Evolutionary conservation across 768 basidiomycete genomes (phyloP), one percentile per base, ranked within the genome.

Genomic region (Leucocoprinus birnbaumii): DNA sequence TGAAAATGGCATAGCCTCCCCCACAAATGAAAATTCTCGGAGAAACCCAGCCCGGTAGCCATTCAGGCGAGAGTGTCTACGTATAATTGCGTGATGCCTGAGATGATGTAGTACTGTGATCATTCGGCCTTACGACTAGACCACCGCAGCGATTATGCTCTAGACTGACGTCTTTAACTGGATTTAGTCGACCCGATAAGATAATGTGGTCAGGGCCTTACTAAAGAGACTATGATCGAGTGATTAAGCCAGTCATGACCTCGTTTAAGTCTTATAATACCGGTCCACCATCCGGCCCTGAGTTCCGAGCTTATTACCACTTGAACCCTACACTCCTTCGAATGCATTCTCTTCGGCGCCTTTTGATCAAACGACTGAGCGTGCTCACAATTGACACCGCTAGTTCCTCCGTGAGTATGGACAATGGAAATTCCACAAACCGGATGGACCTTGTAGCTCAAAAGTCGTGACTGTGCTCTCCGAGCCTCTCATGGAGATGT

Each of bases 1-100:
- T 55, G 53, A 55, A 48, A 48, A 19, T 25, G 47, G 53, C 53
- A 55, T 55, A 37, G 47, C 47, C 53, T 55, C 53, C 53, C 53
- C 53, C 53, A 22, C 53, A 48, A 40, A 53, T 46, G 31, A 47
- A 47, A 19, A 16, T 14, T n/a, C 22, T 25, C 52, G 43, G 52
- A 3, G 26, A 43, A 22, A 18, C 46, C 44, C 34, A 53, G 52
- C 13, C 9, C 9, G 38, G 4, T n/a, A 14, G 13, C 9, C 9
- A 38, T 38, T 13, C 38, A 38, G 31, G 11, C 31, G 6, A 31
- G 31, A 38, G n/a, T n/a, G 22, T 13, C 40, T 51, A 16, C 34
- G 50, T 19, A 22, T 13, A 19, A 9, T 21, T 45, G 51, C 18
- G 31, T 22, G 43, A 31, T 14, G 24, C 40, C 42, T 44, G 16